Base-by-base conservation (phyloP, 805 yeast species). In the Candida mattraensis region DNA sequence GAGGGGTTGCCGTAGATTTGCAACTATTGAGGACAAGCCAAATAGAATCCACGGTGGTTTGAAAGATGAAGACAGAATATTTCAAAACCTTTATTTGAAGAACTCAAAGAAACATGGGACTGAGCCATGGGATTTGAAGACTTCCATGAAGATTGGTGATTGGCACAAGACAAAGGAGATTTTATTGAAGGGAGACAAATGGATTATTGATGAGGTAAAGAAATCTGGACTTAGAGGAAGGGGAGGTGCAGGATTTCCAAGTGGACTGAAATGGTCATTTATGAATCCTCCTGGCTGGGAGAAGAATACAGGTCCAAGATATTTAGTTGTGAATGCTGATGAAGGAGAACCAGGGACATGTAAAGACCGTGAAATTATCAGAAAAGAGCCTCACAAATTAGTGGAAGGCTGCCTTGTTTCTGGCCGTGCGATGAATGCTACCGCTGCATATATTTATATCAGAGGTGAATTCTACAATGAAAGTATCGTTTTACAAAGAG, bases 211-310 rank as follows among this genome's bases (percentile, higher is more conserved):
- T 56, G 91, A 86, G 66, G 80, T 83, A 70, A 86, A 86, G 60
- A 74, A 78, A 53, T 81, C 89, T 15, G 95, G 95, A 15, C 71
- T 86, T 47, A 77, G 95, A 60, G 95, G 95, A 40, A 78, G 95
- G 64, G 95, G 95, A 41, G 95, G 95, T 56, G 95, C 95, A 29
- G 95, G 95, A 12, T 86, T 86, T 72, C 95, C 95, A 36, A 78
- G 88, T 16, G 95, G 95, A 20, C 74, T 86, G 56, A 86, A 86
- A 64, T 86, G 94, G 94, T 83, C 93, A 16, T 86, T 86, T 60
- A 86, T 86, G 95, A 87, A 87, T 66, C 95, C 95, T 29, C 95
- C 95, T 37, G 93, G 93, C 40, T 86, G 95, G 95, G 94, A 86
- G 44, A 87, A 86, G 58, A 86, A 86, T 64, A 66, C 66, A 11